Evolutionary conservation across 805 yeast species (phyloP), one percentile per base, ranked within the genome.

Genomic region (Phaffomyces thermotolerans): DNA sequence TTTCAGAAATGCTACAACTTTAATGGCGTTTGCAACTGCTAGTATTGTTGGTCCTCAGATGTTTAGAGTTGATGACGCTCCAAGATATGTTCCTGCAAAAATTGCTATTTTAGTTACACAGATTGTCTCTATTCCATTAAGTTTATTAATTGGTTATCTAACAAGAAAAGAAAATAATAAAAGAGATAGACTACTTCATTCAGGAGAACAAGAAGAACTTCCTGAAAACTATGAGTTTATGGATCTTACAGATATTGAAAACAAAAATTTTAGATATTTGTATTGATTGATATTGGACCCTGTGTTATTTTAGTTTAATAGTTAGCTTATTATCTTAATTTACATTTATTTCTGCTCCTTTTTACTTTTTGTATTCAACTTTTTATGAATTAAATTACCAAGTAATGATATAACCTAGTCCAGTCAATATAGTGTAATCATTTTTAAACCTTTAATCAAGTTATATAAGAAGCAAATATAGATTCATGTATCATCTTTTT

Each of bases 31-130:
- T 51, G 74, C 77, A 5, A 58, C 75, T 22, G 75, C 79, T 8
- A 70, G 76, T 58, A 64, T 82, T 45, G 64, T 77, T 40, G 85
- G 83, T 0, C 84, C 86, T 2, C 83, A 79, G 51, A 62, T 78
- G 50, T 79, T 79, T 60, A 70, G 73, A 49, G 64, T 66, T 1
- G 49, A 61, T 9, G 64, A 72, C 43, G 68, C 71, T 25, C 84
- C 84, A 15, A 56, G 61, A n/a, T 80, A 78, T 49, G 63, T 61
- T 4, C 76, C 80, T 10, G 86, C 84, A 4, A 78, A 78, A 52
- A 70, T 75, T 33, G 72, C 78, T 0, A 64, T 78, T 37, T 59
- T 79, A 44, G 78, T 69, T 0, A 71, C 81, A 1, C 75, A 73
- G 45, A 60, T 67, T 33, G 71, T 66, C 3, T 67, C 72, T 49